Evolutionary conservation across 1,284 basidiomycete genomes (phyloP).

Genomic region (Microstroma glucosiphilum): DNA sequence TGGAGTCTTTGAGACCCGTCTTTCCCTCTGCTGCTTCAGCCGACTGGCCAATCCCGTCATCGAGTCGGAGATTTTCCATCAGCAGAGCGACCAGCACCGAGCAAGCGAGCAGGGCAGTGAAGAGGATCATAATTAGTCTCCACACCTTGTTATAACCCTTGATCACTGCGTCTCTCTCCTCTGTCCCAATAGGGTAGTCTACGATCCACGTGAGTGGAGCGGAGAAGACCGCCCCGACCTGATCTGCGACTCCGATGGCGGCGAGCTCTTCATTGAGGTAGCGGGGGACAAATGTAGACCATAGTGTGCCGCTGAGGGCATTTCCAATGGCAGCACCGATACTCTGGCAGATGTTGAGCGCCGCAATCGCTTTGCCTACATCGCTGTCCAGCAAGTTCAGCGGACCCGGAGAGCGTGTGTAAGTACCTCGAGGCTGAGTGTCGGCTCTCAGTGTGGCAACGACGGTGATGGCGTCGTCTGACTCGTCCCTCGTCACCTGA

Average conservation of each 20-base stretch:
- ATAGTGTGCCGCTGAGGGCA: conserved; percentile 17
- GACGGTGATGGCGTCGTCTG: too few species aligned
- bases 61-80: too few species aligned
- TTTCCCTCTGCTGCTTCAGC: too few species aligned
- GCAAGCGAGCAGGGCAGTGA: neutral
- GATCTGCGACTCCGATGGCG: neutral
- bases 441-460: too few species aligned
- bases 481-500: too few species aligned
- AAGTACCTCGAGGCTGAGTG: too few species aligned
- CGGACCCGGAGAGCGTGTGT: too few species aligned
- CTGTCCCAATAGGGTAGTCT: conserved; percentile 11
- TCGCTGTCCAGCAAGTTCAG: too few species aligned
- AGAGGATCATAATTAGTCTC: conserved; percentile 15
- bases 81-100: too few species aligned
- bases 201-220: conserved; percentile 21
- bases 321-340: conserved; percentile 16
- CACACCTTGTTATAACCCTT: conserved; percentile 11
- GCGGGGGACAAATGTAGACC: conserved; percentile 12
- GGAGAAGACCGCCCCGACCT: conserved; percentile 9
- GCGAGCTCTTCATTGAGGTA: conserved; percentile 6
- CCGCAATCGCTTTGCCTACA: conserved; percentile 10
- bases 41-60: too few species aligned
- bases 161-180: conserved; percentile 13
- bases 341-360: conserved; percentile 14
- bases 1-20: too few species aligned